phyloP scores from a whole-genome alignment of 1,284 basidiomycete genomes.

The Macrocystidia cucumis region DNA sequence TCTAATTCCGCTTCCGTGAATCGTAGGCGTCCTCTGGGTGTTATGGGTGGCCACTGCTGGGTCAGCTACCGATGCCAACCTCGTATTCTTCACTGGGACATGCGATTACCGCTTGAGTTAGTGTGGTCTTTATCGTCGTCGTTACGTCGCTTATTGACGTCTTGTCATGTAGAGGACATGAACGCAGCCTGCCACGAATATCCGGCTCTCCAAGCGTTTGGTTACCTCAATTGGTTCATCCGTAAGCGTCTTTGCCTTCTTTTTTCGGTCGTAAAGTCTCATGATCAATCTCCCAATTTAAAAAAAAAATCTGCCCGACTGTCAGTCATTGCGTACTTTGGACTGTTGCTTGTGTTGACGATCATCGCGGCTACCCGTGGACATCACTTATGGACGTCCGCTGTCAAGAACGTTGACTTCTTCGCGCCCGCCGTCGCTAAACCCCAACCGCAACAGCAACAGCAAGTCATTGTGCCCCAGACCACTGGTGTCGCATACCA shows the following conservation, averaged over 20 bases:
- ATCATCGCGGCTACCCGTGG: slow-evolving; percentile 30
- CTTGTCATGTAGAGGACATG: slow-evolving; percentile 15
- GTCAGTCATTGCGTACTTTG: slow-evolving; percentile 31
- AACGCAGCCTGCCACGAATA: slow-evolving; percentile 33
- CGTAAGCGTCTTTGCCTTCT: too few species aligned
- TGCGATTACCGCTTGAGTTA: slow-evolving; percentile 32
- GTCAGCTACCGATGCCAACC: slow-evolving; percentile 19
- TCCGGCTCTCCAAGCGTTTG: slow-evolving; percentile 40
- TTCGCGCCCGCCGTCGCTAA: slow-evolving; percentile 15
- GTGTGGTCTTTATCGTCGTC: slow-evolving; percentile 37
- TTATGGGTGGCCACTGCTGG: slow-evolving; percentile 48
- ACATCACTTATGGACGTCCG: slow-evolving; percentile 31
- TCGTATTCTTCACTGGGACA: slow-evolving; percentile 12
- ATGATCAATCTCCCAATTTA: too few species aligned
- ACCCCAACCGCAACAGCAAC: slow-evolving; percentile 5
- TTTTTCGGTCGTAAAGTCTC: slow-evolving; percentile 9
- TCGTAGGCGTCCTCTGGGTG: slow-evolving; percentile 43
- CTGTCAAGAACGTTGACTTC: slow-evolving; percentile 30
- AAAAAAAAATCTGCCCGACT: slow-evolving; percentile 1
- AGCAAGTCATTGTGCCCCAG: neutral
- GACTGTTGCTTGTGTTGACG: slow-evolving; percentile 25
- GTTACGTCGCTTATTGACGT: slow-evolving; percentile 5
- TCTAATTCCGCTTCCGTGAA: slow-evolving; percentile 1
- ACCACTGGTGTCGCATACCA: neutral
- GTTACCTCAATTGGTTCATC: slow-evolving; percentile 43